Conservation (phyloP, 2,329 filamentous ascomycete genomes). For the Nannizzia gypsea region DNA sequence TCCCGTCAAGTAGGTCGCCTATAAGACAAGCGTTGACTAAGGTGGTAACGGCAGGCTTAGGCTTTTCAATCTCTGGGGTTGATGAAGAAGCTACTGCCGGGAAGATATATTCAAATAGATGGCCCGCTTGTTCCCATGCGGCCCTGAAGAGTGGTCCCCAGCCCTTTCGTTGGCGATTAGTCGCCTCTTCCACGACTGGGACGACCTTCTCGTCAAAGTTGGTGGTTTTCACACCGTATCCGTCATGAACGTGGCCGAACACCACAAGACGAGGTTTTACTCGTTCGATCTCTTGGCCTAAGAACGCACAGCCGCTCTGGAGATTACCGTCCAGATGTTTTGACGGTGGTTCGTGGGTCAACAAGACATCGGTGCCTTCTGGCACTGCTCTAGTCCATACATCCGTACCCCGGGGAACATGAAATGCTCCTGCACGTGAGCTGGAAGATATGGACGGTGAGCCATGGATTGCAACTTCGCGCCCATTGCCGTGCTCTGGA, state of each 20-base stretch:
- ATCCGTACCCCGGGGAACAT: slow-evolving; percentile 15
- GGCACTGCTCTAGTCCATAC: slow-evolving; percentile 16
- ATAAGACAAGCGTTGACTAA: slow-evolving; percentile 1
- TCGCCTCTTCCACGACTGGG: background rate
- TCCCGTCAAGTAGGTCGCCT: background rate
- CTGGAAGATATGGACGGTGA: slow-evolving; percentile 1
- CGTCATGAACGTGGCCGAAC: slow-evolving; percentile 19
- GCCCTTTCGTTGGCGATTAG: background rate
- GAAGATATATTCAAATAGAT: background rate
- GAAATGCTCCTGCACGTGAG: slow-evolving; percentile 15
- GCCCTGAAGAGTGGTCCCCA: background rate
- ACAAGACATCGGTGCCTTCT: slow-evolving; percentile 16
- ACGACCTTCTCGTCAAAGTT: background rate
- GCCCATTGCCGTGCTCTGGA: background rate
- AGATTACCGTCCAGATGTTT: slow-evolving; percentile 16
- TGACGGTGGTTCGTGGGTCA: slow-evolving; percentile 18
- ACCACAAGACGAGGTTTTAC: slow-evolving; percentile 18
- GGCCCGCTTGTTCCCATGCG: background rate
- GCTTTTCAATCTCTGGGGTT: background rate
- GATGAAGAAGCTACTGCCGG: background rate
- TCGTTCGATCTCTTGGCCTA: slow-evolving; percentile 16
- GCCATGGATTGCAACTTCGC: slow-evolving; percentile 1
- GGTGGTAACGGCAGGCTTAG: background rate
- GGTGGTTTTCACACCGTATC: slow-evolving; percentile 11
- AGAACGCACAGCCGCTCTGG: slow-evolving; percentile 15